Evolutionary conservation across 108 stramenopile species (phyloP).

Genomic region (Pseudonitzschia delicatissima): DNA sequence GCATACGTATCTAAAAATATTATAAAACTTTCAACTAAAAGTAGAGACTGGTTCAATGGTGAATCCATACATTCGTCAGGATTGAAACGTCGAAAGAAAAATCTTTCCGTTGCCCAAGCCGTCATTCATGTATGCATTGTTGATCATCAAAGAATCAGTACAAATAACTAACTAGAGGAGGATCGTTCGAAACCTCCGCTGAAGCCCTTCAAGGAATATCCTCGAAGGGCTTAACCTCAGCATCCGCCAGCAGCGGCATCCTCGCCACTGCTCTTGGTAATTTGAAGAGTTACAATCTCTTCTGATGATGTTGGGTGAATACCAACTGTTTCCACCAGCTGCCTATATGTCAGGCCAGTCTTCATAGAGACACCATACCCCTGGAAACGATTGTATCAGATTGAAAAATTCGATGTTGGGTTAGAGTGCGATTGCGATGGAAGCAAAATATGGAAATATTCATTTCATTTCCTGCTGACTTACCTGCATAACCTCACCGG

Average conservation of each 20-base stretch:
- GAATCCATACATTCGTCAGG: conserved; percentile 15
- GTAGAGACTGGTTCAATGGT: not conserved
- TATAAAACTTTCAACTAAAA: not conserved
- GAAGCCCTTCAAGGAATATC: conserved; percentile 35
- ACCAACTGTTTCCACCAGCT: conserved; percentile 88
- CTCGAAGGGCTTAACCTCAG: conserved; percentile 98
- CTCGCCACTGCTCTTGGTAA: conserved; percentile 90
- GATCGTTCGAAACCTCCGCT: conserved; percentile 30
- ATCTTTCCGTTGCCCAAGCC: conserved; percentile 5
- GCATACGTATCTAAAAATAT: not conserved
- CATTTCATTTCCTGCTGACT: conserved; percentile 1
- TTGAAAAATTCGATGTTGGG: not conserved
- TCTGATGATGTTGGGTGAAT: conserved; percentile 97
- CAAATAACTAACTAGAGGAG: not conserved
- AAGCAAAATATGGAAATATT: too few relatives aligned
- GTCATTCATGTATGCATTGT: conserved; percentile 19
- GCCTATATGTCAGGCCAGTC: conserved; percentile 77
- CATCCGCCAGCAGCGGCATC: conserved; percentile 90
- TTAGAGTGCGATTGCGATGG: not conserved
- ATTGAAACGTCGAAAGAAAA: not conserved
- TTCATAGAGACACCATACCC: conserved; percentile 93
- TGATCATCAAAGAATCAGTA: not conserved
- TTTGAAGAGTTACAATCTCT: conserved; percentile 81
- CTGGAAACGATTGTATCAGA: not conserved
- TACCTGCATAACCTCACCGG: conserved; percentile 94